Evolutionary conservation across 192 early-diverging fungal species (phyloP), one percentile per base, ranked within the genome.

Genomic region (Backusella psychrophila): DNA sequence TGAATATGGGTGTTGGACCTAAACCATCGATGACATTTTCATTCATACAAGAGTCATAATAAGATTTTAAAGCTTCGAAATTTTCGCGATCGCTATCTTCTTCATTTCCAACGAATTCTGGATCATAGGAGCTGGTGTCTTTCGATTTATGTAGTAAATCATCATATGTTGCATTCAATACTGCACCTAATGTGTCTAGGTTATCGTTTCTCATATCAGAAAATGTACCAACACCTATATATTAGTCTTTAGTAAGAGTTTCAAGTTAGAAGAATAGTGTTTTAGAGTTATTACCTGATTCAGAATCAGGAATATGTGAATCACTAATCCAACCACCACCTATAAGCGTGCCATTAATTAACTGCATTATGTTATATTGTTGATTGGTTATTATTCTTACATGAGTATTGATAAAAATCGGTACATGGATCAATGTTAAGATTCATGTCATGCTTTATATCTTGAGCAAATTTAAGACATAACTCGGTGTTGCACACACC

Each of bases 351-450:
- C 12, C 14, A 42, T 66, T 34, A 71, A 69, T 19, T 53, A 11
- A 26, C 8, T 56, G 9, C 9, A 21, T 21, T 9, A 21, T 23
- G 23, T 21, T 21, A 3, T 56, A 21, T n/a, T 21, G 21, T 21
- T 56, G 6, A 56, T 56, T 56, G 53, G 1, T 56, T 12, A 46
- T 31, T 36, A 3, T 52, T 77, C 63, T 80, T 88, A 91, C 91
- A 90, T 41, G 81, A 83, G 72, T 85, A 93, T 68, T 87, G 82
- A 74, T 86, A 92, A 83, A 93, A 93, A 77, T 93, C 91, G 21
- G 79, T 70, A 49, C 92, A 93, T 11, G 92, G 91, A 78, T 93
- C 88, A 1, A 81, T 84, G 19, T 77, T 74, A 3, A 81, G 69
- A 71, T 91, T 87, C 52, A 93, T 81, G 17, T 86, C 86, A 12